Base-by-base conservation (phyloP, 2,329 filamentous ascomycete genomes). In the Fusarium nygamai region DNA sequence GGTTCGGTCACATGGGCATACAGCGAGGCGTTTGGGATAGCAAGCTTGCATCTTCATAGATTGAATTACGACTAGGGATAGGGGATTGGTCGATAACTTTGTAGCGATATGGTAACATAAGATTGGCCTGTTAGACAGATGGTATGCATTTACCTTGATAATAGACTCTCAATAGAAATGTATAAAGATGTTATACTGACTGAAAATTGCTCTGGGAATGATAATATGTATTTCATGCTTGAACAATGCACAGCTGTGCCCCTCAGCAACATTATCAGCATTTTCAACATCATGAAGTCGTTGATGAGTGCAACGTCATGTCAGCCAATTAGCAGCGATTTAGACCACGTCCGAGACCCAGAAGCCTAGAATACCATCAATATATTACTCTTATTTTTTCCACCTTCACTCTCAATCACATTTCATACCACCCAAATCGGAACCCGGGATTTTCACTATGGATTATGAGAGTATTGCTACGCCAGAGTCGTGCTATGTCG, bases 401-500 rank as follows among this genome's bases (percentile, higher is more conserved):
- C 31, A 22, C 47, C 38, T 36, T 33, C 39, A 41, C 33, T n/a
- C 33, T 33, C 34, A n/a, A 48, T 64, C 34, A 33, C 31, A 51
- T n/a, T 50, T 61, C 38, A 54, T 38, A 44, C 34, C 17, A 27
- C 46, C 33, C 13, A 46, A 51, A 19, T 48, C 64, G 22, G 57
- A 9, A 16, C 39, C 33, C 14, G 19, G 17, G 36, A 63, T 19
- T 3, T 57, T 66, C 9, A 41, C 27, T 24, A 85, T 85, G 81
- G 84, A 87, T 74, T 90, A 89, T 81, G 79, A 82, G 34, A 81
- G 81, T 46, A 80, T 91, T 61, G 78, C 87, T 36, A 96, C 94
- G 2, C 95, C 95, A 8, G 85, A 89, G 64, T 85, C 91, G 65
- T 97, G 94, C 84, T 94, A 92, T 62, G 95, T 93, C 66, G 95